Evolutionary conservation across 805 yeast genomes (phyloP).

Genomic region (Starmerella powellii): DNA sequence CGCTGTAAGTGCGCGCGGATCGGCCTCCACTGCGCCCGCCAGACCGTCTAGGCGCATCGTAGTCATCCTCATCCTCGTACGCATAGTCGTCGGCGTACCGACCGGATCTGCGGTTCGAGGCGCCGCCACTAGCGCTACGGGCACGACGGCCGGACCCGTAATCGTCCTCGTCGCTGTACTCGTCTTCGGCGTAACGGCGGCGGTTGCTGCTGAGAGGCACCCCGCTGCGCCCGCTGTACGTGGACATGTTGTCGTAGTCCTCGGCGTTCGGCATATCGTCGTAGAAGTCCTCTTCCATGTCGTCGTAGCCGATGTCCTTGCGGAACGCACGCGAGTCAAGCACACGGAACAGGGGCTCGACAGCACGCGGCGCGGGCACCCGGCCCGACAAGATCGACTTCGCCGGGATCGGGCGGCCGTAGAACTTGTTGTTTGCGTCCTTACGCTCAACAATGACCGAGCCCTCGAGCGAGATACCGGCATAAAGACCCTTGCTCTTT

Average conservation of each 20-base stretch:
- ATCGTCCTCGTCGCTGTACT: slow-evolving; percentile 17
- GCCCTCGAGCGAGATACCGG: slow-evolving; percentile 95
- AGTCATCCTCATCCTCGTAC: slow-evolving; percentile 22
- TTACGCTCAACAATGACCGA: slow-evolving; percentile 93
- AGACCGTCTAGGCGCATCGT: slow-evolving; percentile 7
- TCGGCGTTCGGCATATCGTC: slow-evolving; percentile 55
- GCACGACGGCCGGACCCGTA: neutral
- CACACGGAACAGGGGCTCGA: slow-evolving; percentile 75
- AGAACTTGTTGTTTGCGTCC: slow-evolving; percentile 91
- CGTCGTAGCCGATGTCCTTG: slow-evolving; percentile 34
- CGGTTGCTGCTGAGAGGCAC: slow-evolving; percentile 1
- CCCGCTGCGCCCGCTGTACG: slow-evolving; percentile 8
- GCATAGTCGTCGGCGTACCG: slow-evolving; percentile 22
- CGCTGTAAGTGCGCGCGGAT: slow-evolving; percentile 16
- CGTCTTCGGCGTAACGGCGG: slow-evolving; percentile 16
- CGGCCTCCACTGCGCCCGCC: slow-evolving; percentile 1
- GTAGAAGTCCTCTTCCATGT: slow-evolving; percentile 53
- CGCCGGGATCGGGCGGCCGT: slow-evolving; percentile 83
- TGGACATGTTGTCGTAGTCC: slow-evolving; percentile 17
- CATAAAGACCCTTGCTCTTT: slow-evolving; percentile 90
- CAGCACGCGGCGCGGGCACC: slow-evolving; percentile 86
- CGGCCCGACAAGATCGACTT: slow-evolving; percentile 70
- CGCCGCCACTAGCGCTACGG: slow-evolving; percentile 5
- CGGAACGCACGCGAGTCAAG: slow-evolving; percentile 76
- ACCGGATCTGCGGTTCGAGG: slow-evolving; percentile 11